Conservation (phyloP, 2,329 filamentous ascomycete species). For the Lachnellula subtilissima region DNA sequence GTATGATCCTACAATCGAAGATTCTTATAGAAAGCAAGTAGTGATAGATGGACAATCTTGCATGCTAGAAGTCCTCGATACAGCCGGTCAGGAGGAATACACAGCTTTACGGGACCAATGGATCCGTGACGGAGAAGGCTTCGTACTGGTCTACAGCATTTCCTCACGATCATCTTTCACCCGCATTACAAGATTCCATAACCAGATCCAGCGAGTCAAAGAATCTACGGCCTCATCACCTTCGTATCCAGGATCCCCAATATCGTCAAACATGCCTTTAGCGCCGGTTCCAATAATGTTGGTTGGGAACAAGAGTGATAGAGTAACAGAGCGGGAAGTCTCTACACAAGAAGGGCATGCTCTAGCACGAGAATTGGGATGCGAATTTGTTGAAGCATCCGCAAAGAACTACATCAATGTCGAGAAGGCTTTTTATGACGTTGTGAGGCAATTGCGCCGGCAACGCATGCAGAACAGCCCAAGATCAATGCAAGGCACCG, state of each 20-base stretch:
- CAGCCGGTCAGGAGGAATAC: slow-evolving; percentile 97
- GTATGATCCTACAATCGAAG: slow-evolving; percentile 84
- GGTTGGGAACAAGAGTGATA: slow-evolving; percentile 97
- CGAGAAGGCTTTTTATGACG: slow-evolving; percentile 97
- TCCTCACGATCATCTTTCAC: slow-evolving; percentile 93
- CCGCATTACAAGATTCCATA: slow-evolving; percentile 91
- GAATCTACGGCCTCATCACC: slow-evolving; percentile 77
- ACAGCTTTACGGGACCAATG: slow-evolving; percentile 94
- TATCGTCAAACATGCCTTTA: slow-evolving; percentile 47
- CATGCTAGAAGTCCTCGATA: slow-evolving; percentile 97
- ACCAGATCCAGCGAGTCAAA: slow-evolving; percentile 96
- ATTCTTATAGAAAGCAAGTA: slow-evolving; percentile 82
- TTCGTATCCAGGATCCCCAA: slow-evolving; percentile 70
- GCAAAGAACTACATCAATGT: slow-evolving; percentile 98
- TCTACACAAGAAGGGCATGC: slow-evolving; percentile 94
- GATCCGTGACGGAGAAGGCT: slow-evolving; percentile 97
- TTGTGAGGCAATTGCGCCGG: slow-evolving; percentile 82
- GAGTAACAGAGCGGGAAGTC: slow-evolving; percentile 91
- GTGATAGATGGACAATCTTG: slow-evolving; percentile 93
- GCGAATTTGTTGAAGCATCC: slow-evolving; percentile 94
- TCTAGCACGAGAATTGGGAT: slow-evolving; percentile 84
- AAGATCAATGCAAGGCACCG: slow-evolving; percentile 14
- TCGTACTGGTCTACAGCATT: slow-evolving; percentile 97
- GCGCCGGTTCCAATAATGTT: slow-evolving; percentile 88
- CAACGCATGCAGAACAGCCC: slow-evolving; percentile 55